Evolutionary conservation across 768 basidiomycete species (phyloP), one percentile per base, ranked within the genome.

Genomic region (Suillus bovinus): DNA sequence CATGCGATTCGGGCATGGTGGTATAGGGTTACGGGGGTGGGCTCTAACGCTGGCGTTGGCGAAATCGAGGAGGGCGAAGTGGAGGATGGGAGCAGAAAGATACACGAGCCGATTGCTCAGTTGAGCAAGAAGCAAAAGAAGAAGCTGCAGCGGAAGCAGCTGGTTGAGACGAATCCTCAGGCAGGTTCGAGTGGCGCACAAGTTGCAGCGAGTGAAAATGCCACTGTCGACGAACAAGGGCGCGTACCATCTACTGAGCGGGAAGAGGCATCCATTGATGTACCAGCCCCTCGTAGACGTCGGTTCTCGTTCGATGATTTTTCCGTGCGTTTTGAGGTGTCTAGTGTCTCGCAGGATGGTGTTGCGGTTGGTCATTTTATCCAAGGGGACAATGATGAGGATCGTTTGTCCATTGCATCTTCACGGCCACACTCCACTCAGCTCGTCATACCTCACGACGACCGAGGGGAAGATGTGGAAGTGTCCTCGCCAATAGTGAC

Each of bases 61-160:
- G 66, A 66, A 38, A 62, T 66, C 22, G 66, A 66, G 52, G 66
- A 66, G 38, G 64, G 64, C 31, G 63, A 64, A 38, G 61, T 64
- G 22, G 60, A 62, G 29, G 63, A 64, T 22, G 55, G 55, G 27
- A 56, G 55, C 38, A 38, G 36, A 11, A 33, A 61, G 33, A 47
- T 39, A 34, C 42, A 38, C 16, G 47, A 60, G n/a, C 7, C 16
- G 16, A 20, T 39, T 17, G 50, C 31, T 38, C 38, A 36, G 44
- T 24, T 42, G 55, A 62, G 39, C 38, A 61, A 61, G 31, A 58
- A 34, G 36, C 63, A 61, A 31, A 62, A 49, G 60, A 57, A 36
- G 54, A 53, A 47, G 22, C 13, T 50, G 34, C 47, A 50, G 42
- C 38, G 55, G 55, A 56, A 39, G 27, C 55, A 56, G 27, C 24